Evolutionary conservation across 208 protist genomes (phyloP).

Genomic region (Acanthamoeba culbertsoni): DNA sequence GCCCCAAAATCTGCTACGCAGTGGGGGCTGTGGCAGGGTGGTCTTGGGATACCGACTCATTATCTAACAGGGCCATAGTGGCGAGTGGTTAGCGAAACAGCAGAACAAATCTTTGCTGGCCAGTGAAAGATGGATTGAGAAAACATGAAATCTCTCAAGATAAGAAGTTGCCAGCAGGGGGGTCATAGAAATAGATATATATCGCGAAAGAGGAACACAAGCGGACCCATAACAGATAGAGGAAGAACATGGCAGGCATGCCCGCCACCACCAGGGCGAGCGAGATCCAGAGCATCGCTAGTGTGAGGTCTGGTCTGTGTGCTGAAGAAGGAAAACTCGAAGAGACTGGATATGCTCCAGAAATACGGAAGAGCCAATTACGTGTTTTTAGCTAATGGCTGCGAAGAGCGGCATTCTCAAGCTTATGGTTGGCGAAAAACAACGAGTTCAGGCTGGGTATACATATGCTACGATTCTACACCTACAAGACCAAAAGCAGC

Average conservation of each 20-base stretch:
- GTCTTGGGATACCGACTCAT: conserved; percentile 8
- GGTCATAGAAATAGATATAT: not conserved
- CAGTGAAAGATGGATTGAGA: not conserved
- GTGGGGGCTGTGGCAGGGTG: not conserved
- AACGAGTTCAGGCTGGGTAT: too few species aligned
- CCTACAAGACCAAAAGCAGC: too few species aligned
- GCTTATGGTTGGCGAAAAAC: too few species aligned
- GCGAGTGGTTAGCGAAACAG: not conserved
- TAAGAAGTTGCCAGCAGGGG: not conserved
- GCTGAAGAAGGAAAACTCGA: too few species aligned
- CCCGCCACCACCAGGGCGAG: not conserved
- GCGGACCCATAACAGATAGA: not conserved
- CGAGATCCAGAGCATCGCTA: not conserved
- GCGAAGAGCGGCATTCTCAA: too few species aligned
- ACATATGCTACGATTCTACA: too few species aligned
- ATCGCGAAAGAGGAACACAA: not conserved
- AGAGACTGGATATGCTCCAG: too few species aligned
- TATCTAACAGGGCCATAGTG: not conserved
- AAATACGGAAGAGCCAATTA: too few species aligned
- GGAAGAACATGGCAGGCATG: not conserved
- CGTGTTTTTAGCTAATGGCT: too few species aligned
- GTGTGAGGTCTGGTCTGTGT: too few species aligned
- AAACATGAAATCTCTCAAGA: not conserved
- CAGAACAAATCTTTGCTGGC: not conserved
- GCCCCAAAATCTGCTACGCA: not conserved